phyloP scores from a whole-genome alignment of 306 rosid species.

The Ammopiptanthus mongolicus region DNA sequence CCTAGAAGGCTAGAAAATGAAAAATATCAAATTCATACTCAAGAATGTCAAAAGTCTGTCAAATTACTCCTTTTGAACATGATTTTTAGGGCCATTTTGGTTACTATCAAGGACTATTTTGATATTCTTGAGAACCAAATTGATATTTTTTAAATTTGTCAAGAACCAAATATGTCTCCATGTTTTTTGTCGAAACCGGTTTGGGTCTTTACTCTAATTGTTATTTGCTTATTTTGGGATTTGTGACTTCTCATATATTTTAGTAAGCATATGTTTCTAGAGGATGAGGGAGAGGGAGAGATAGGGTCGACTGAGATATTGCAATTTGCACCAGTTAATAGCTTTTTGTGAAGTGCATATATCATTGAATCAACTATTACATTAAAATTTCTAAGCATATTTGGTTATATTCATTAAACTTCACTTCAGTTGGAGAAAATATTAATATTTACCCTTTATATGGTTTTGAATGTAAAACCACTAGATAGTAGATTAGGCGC shows the following conservation, averaged over 20 bases:
- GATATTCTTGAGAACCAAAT: no score
- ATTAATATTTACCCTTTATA: neutral
- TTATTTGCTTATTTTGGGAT: neutral
- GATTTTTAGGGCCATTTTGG: no score
- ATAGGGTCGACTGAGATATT: conserved; percentile 5
- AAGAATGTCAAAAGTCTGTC: no score
- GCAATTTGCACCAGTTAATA: neutral
- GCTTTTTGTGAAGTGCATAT: neutral
- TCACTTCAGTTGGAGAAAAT: neutral
- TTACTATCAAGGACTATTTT: no score
- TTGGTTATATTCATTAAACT: neutral
- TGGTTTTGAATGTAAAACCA: neutral
- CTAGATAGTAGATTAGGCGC: no score
- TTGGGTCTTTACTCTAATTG: no score
- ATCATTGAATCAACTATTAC: neutral
- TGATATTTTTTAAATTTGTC: no score
- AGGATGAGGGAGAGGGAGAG: neutral
- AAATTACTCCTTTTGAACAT: no score
- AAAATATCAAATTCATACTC: no score
- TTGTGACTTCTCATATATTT: neutral
- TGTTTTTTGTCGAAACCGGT: no score
- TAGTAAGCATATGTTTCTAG: neutral
- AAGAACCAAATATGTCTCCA: no score
- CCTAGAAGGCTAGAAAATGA: no score
- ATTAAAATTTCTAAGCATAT: neutral